A percentile compares a stretch with the other conserved stretches of the same genome.
These are phyloP conservation scores for Eucalyptus coolabah DNA, from an alignment of 345 rosid species.

Conservation along the genomic window DNA sequence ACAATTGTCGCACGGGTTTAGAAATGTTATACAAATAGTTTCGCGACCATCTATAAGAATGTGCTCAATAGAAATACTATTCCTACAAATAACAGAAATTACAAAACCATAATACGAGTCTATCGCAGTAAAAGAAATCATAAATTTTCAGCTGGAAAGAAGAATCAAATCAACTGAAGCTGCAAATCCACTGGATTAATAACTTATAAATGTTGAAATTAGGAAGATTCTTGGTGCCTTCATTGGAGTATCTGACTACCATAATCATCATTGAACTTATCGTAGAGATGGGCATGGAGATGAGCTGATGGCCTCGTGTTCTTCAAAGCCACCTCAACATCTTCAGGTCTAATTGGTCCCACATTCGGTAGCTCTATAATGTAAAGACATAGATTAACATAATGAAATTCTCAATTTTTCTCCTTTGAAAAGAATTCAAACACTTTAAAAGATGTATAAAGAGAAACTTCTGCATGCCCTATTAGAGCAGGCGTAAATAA, in stretches of 20 bases:
- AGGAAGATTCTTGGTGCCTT: not conserved
- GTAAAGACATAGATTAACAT: not conserved
- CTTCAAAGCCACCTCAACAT: slow-evolving; percentile 64
- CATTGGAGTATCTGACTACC: slow-evolving; percentile 80
- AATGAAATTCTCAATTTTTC: not conserved
- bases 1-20: not conserved
- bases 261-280: slow-evolving; percentile 80
- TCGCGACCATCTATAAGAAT: not conserved
- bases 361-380: slow-evolving; percentile 71
- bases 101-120: not conserved
- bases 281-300: slow-evolving; percentile 75
- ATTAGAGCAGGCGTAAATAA: not conserved
- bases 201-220: not conserved
- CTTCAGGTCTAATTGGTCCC: slow-evolving; percentile 58
- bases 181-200: not conserved
- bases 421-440: not conserved
- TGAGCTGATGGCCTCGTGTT: slow-evolving; percentile 96
- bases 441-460: not conserved
- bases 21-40: not conserved
- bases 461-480: not conserved
- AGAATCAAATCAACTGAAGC: not conserved
- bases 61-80: not conserved
- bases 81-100: not conserved
- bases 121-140: not conserved
- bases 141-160: not conserved